These are phyloP conservation scores for Bocquillonia castaneifolia DNA, from an alignment of 441 rosid genomes.

Conservation along the genomic window DNA sequence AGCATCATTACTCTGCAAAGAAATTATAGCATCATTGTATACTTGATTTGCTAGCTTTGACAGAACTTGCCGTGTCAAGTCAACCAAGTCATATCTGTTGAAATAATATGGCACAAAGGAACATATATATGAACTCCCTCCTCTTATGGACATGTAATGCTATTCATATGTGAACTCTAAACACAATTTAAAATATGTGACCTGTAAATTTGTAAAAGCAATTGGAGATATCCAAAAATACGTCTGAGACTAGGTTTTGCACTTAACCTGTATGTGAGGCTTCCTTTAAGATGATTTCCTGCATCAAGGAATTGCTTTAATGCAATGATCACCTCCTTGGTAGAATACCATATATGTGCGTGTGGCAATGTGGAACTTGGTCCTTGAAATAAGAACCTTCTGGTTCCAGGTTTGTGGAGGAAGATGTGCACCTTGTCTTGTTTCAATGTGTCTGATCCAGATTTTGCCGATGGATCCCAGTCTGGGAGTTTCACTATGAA, in stretches of 20 bases:
- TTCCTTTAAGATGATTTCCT: conserved; percentile 58
- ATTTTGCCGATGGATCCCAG: conserved; percentile 65
- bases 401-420: conserved; percentile 28
- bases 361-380: conserved; percentile 49
- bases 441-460: conserved; percentile 29
- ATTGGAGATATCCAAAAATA: too few relatives aligned
- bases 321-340: conserved; percentile 51
- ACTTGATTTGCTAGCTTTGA: conserved; percentile 89
- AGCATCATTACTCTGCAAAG: conserved; percentile 55
- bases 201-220: too few relatives aligned
- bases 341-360: conserved; percentile 93
- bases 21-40: conserved; percentile 55
- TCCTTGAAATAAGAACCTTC: conserved; percentile 57
- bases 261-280: conserved; percentile 73
- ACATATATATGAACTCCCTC: neutral
- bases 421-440: conserved; percentile 30
- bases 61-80: conserved; percentile 83
- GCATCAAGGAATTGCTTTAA: conserved; percentile 61
- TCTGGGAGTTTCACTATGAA: conserved; percentile 89
- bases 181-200: neutral
- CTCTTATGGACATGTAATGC: neutral
- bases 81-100: conserved; percentile 88
- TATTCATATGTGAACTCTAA: neutral
- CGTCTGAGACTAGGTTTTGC: neutral
- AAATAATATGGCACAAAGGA: conserved; percentile 6